A percentile compares a stretch with the other conserved stretches of the same genome.
Conservation (phyloP, 2,329 filamentous ascomycete genomes). For the Aspergillus hortae region DNA sequence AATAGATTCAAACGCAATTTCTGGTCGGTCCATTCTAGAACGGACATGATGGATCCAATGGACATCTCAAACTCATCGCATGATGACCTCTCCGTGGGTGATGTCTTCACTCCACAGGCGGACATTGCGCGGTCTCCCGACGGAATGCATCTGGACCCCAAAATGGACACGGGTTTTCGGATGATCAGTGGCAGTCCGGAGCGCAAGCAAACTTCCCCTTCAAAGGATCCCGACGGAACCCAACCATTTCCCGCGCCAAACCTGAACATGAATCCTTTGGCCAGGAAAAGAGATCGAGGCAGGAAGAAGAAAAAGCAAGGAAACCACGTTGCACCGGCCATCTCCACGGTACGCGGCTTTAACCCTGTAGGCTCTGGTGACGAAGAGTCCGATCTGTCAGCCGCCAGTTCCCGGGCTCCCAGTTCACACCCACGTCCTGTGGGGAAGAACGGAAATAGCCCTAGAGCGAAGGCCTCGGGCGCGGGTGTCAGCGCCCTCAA, state of each 20-base stretch:
- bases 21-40: not conserved
- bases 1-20: not conserved
- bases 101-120: conserved; percentile 38
- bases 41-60: conserved; percentile 13
- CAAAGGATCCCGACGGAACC: conserved; percentile 16
- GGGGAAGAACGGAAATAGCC: conserved; percentile 38
- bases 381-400: conserved; percentile 45
- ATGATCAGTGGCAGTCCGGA: conserved; percentile 25
- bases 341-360: conserved; percentile 44
- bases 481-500: conserved; percentile 81
- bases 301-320: conserved; percentile 42
- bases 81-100: conserved; percentile 37
- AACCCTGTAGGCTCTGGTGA: conserved; percentile 43
- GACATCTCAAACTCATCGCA: conserved; percentile 18
- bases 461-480: conserved; percentile 46
- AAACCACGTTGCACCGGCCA: conserved; percentile 24
- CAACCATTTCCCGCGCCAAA: conserved; percentile 28
- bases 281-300: conserved; percentile 25
- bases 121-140: conserved; percentile 26
- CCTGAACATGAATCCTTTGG: conserved; percentile 22
- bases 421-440: conserved; percentile 28
- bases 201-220: conserved; percentile 15
- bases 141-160: conserved; percentile 19
- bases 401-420: conserved; percentile 31
- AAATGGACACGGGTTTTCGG: conserved; percentile 22